phyloP scores from a whole-genome alignment of 2,329 filamentous ascomycete species.

The Colletotrichum aenigma region DNA sequence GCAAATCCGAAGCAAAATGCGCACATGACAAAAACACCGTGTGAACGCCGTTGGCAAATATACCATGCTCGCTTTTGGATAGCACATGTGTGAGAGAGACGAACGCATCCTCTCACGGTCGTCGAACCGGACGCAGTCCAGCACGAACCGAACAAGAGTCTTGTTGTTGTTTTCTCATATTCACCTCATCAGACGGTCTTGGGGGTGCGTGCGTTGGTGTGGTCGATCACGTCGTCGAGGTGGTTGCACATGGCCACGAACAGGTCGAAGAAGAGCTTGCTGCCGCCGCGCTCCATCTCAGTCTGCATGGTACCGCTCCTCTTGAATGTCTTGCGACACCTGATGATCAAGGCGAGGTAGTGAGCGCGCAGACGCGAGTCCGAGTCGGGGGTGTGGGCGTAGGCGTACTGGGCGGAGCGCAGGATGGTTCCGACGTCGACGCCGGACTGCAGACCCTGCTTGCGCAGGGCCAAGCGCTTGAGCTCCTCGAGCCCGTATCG shows the following conservation, averaged over 20 bases:
- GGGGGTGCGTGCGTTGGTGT: slow-evolving; percentile 70
- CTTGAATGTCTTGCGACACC: slow-evolving; percentile 97
- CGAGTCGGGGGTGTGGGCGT: slow-evolving; percentile 91
- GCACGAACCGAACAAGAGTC: not conserved
- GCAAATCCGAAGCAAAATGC: slow-evolving; percentile 9
- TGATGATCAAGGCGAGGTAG: slow-evolving; percentile 96
- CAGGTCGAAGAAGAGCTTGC: slow-evolving; percentile 96
- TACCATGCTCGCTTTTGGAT: slow-evolving; percentile 17
- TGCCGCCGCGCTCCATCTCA: slow-evolving; percentile 92
- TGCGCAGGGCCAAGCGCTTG: slow-evolving; percentile 88
- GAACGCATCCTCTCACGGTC: not conserved
- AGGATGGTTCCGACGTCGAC: slow-evolving; percentile 93
- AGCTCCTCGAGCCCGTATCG: slow-evolving; percentile 91
- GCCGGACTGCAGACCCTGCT: slow-evolving; percentile 91
- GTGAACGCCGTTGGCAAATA: slow-evolving; percentile 10
- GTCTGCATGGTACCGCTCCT: slow-evolving; percentile 97
- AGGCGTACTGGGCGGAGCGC: slow-evolving; percentile 91
- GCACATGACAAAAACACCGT: slow-evolving; percentile 14
- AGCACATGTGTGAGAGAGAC: slow-evolving; percentile 8
- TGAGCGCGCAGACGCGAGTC: slow-evolving; percentile 94
- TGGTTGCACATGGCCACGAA: slow-evolving; percentile 99
- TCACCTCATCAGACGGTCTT: slow-evolving; percentile 55
- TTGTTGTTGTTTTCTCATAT: not conserved
- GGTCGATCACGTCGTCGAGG: slow-evolving; percentile 92
- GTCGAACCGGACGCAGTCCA: not conserved